Base-by-base conservation (phyloP, 2,329 filamentous ascomycete species). In the Conoideocrella luteorostrata region DNA sequence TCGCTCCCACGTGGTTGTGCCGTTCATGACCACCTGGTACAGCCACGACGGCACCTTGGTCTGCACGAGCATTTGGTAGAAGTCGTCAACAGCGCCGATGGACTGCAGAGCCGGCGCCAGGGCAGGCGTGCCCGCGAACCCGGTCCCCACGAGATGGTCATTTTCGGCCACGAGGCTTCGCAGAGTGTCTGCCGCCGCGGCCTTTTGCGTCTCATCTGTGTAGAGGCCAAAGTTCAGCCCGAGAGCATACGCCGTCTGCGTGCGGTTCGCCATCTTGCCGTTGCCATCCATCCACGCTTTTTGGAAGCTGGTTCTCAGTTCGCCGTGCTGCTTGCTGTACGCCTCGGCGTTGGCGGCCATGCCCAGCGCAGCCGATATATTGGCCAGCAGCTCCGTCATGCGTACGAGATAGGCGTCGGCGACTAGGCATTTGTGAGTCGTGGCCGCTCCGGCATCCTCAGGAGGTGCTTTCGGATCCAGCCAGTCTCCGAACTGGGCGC, bases 341-440 rank as follows among this genome's bases (percentile, higher is more conserved):
- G 53, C 20, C 1, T 42, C 40, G 0, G 56, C 56, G 1, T 60
- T 57, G 2, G 58, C 54, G 0, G 47, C 44, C 4, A 62, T 48
- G 0, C 60, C 57, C 0, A 74, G 54, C 0, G 55, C 47, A 1
- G 45, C 44, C 1, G 61, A 62, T 20, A 71, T 63, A 10, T 61
- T 54, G 2, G 57, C 54, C 3, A 70, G 56, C 0, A 70, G 44
- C 6, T 58, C 52, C 0, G 69, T 69, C 18, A 71, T 65, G 35
- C 66, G 63, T 2, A 71, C 62, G 2, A 74, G 59, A 45, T 71
- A 74, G 2, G 69, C 68, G 43, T 75, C 69, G 1, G 70, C 67
- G 1, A 74, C 68, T 2, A 70, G 59, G 3, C 58, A 56, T 0
- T 60, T 55, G 29, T 66, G 57, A 0, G 71, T 74, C 0, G n/a